phyloP scores from a whole-genome alignment of 2,329 filamentous ascomycete species.

The Lojkania enalia region DNA sequence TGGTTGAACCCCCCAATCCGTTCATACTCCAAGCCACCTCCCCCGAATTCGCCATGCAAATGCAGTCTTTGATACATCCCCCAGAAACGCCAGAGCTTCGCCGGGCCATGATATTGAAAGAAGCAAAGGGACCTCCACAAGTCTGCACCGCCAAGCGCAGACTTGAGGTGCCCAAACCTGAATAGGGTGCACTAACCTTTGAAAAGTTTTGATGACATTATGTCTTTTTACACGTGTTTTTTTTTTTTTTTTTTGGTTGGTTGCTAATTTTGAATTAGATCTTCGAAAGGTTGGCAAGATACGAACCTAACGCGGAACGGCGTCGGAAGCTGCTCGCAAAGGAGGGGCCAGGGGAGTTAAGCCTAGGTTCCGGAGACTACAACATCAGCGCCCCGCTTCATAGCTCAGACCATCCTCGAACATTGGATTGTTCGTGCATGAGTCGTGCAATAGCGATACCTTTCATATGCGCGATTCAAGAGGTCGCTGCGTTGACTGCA shows the following conservation, averaged over 20 bases:
- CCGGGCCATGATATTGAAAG: neutral
- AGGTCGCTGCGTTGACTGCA: neutral
- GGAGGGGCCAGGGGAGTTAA: too few species aligned
- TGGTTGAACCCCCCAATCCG: too few species aligned
- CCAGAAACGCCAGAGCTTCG: neutral
- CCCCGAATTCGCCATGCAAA: neutral
- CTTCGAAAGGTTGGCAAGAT: neutral
- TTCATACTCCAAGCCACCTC: too few species aligned
- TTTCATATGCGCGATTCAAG: neutral
- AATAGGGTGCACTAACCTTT: slow-evolving; percentile 1
- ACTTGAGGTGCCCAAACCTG: too few species aligned
- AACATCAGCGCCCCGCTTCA: too few species aligned
- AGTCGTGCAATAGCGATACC: neutral
- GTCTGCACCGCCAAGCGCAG: too few species aligned
- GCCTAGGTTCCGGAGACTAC: too few species aligned
- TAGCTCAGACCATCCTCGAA: neutral
- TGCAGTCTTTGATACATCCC: neutral
- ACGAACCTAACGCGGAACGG: neutral
- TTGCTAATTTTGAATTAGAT: neutral
- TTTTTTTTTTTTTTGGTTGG: neutral
- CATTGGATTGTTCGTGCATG: neutral
- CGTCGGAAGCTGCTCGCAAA: neutral
- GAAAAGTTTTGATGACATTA: neutral
- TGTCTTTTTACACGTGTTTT: neutral
- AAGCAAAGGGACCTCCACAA: neutral